Conservation (phyloP, 2,329 filamentous ascomycete species). For the Colletotrichum sp. region DNA sequence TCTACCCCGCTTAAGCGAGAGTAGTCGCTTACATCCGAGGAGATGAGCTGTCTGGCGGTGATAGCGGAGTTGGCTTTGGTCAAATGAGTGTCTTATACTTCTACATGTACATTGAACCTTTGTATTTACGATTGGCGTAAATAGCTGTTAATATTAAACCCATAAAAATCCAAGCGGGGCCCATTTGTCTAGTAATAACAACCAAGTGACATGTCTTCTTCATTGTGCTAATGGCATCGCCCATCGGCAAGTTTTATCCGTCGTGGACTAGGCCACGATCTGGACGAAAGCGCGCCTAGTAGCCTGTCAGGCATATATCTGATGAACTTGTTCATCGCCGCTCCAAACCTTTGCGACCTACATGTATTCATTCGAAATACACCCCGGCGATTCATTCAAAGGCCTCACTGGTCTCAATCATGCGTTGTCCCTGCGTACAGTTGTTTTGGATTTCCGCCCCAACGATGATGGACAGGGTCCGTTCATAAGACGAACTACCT, state of each 20-base stretch:
- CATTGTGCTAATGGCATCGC: fast-evolving
- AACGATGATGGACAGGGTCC: background rate
- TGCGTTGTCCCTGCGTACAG: background rate
- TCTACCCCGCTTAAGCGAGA: background rate
- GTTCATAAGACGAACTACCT: background rate
- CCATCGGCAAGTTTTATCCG: background rate
- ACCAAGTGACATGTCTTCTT: background rate
- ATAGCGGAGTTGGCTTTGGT: background rate
- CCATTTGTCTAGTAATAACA: fast-evolving
- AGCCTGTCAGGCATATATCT: background rate
- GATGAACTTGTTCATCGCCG: background rate
- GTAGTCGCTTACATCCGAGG: background rate
- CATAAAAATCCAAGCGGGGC: background rate
- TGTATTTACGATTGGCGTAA: background rate
- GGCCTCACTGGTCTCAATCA: background rate
- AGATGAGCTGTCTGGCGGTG: background rate
- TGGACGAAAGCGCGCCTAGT: background rate
- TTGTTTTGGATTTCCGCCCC: background rate
- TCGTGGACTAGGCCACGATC: background rate
- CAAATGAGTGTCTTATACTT: background rate
- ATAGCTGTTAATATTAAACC: background rate
- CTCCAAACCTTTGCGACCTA: background rate
- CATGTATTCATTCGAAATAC: background rate
- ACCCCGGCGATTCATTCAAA: background rate
- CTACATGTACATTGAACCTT: background rate